phyloP scores from a whole-genome alignment of 1,139 yeast species.

The Geotrichum cucujoidarum region DNA sequence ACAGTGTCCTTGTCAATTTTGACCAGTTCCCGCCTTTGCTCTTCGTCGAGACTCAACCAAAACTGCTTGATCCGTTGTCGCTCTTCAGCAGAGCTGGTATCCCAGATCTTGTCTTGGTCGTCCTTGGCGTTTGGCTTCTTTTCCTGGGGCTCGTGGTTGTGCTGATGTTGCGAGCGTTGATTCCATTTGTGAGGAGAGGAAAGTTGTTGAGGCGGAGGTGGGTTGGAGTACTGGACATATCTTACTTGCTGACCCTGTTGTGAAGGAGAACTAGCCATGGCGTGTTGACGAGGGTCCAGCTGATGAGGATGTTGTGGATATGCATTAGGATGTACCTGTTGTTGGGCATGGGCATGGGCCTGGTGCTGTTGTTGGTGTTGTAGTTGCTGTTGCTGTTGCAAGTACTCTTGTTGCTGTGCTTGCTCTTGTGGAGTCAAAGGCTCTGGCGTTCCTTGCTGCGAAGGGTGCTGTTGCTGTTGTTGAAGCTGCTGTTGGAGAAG shows the following conservation, averaged over 20 bases:
- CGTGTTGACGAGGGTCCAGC: not conserved
- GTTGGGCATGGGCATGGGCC: not conserved
- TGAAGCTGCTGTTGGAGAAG: conserved; percentile 18
- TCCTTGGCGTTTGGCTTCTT: conserved; percentile 16
- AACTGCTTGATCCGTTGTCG: conserved; percentile 54
- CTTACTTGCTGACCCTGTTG: conserved; percentile 7
- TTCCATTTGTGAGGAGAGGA: conserved; percentile 4
- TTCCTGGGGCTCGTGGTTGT: conserved; percentile 16
- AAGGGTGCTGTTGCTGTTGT: conserved; percentile 6
- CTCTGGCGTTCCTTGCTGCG: not conserved
- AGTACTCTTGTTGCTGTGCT: conserved; percentile 2
- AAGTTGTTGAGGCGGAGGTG: conserved; percentile 10
- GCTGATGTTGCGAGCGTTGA: conserved; percentile 7
- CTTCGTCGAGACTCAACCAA: conserved; percentile 64
- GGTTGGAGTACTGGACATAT: conserved; percentile 13
- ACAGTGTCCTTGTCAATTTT: conserved; percentile 68
- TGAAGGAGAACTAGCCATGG: not conserved
- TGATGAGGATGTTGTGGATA: too few relatives aligned
- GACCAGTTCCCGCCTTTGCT: conserved; percentile 58
- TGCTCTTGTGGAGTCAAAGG: too few relatives aligned
- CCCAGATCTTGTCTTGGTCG: conserved; percentile 49
- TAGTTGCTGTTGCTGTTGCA: conserved; percentile 14
- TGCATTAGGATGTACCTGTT: conserved; percentile 4
- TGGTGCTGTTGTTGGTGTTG: too few relatives aligned
- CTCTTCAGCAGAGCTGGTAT: conserved; percentile 54